Percentiles rank a stretch among this genome's conserved stretches.
Conservation (phyloP, 495 filamentous ascomycete species). For the Penicillium atrosanguineum region DNA sequence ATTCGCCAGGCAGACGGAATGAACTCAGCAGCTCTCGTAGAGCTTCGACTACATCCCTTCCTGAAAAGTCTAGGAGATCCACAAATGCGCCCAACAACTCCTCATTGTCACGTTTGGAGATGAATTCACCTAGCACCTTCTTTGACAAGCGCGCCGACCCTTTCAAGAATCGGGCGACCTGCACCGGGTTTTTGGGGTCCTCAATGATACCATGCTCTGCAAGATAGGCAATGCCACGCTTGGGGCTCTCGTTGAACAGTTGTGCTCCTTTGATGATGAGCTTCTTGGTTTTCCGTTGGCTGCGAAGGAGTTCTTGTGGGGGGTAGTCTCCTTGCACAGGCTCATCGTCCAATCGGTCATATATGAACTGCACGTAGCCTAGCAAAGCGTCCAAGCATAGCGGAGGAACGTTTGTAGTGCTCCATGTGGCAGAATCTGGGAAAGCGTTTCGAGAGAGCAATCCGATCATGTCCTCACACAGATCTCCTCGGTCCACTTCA, state of each 20-base stretch:
- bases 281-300: slow-evolving; percentile 75
- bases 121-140: slow-evolving; percentile 82
- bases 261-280: slow-evolving; percentile 82
- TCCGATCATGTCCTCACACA: slow-evolving; percentile 94
- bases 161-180: slow-evolving; percentile 78
- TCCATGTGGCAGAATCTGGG: slow-evolving; percentile 98
- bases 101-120: slow-evolving; percentile 87
- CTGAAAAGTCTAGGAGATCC: slow-evolving; percentile 78
- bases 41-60: slow-evolving; percentile 85
- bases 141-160: slow-evolving; percentile 87
- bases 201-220: slow-evolving; percentile 80
- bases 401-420: slow-evolving; percentile 95
- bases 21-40: slow-evolving; percentile 80
- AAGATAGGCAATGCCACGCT: slow-evolving; percentile 83
- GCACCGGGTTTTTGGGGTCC: slow-evolving; percentile 64
- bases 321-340: slow-evolving; percentile 66
- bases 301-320: slow-evolving; percentile 57
- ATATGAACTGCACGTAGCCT: slow-evolving; percentile 85
- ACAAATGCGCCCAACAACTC: slow-evolving; percentile 79
- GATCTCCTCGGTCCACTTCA: slow-evolving; percentile 83
- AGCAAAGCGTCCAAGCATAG: slow-evolving; percentile 90
- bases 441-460: slow-evolving; percentile 91
- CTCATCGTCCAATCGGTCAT: slow-evolving; percentile 76
- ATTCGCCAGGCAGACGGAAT: slow-evolving; percentile 95
- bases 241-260: slow-evolving; percentile 95